Percentiles rank a stretch among this genome's conserved stretches.
phyloP scores from a whole-genome alignment of 1,284 basidiomycete species.

The Microbotryomycetes sp. region DNA sequence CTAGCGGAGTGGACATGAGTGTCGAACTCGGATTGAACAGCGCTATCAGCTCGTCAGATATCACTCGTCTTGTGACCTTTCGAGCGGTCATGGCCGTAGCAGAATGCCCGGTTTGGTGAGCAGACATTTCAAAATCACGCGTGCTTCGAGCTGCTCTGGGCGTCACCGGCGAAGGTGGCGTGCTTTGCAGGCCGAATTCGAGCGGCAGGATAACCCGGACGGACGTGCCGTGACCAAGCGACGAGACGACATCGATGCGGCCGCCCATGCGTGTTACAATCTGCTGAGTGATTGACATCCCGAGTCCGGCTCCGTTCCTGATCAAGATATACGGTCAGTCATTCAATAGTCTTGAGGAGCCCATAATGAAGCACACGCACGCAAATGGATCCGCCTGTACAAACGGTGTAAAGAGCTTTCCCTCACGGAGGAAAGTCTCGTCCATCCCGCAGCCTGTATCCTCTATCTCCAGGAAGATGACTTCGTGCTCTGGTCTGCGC shows the following conservation, averaged over 20 bases:
- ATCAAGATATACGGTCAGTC: no score
- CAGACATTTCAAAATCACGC: neutral
- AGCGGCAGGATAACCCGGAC: slow-evolving; percentile 17
- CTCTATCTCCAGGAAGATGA: slow-evolving; percentile 3
- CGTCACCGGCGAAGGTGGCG: neutral
- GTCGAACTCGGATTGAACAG: neutral
- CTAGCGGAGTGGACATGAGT: slow-evolving; percentile 50
- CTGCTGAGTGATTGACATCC: slow-evolving; percentile 6
- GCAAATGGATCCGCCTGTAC: slow-evolving; percentile 15
- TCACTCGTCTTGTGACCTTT: neutral
- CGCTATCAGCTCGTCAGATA: neutral
- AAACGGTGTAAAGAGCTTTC: slow-evolving; percentile 10
- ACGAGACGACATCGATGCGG: slow-evolving; percentile 14
- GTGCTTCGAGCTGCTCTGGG: neutral
- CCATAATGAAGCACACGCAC: no score
- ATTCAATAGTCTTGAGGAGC: no score
- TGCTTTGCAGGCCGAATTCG: slow-evolving; percentile 8
- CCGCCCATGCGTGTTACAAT: slow-evolving; percentile 23
- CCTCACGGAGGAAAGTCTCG: slow-evolving; percentile 4
- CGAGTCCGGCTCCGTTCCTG: slow-evolving; percentile 19
- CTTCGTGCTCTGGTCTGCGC: neutral
- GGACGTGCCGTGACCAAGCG: slow-evolving; percentile 8
- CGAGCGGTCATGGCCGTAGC: neutral
- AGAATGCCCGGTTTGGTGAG: neutral
- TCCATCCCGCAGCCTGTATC: slow-evolving; percentile 12